These are phyloP conservation scores for Sinapis alba DNA, from an alignment of 441 rosid species.

Conservation along the genomic window DNA sequence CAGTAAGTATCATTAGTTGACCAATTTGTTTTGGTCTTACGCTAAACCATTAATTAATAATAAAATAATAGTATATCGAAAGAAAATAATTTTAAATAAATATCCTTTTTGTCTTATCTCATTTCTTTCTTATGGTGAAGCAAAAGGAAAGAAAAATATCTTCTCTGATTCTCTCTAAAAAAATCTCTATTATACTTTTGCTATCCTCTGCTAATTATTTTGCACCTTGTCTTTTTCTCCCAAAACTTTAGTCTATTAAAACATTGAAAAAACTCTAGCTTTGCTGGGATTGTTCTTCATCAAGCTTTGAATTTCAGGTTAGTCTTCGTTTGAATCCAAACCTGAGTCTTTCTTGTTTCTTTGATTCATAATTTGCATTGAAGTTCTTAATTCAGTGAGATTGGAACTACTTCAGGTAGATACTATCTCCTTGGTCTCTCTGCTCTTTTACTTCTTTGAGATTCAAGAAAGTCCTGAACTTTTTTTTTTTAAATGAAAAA, in stretches of 20 bases:
- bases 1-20: background rate
- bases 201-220: no score
- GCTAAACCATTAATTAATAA: conserved; percentile 18
- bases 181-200: no score
- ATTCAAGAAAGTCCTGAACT: background rate
- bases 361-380: background rate
- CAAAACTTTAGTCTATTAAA: no score
- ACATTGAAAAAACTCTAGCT: no score
- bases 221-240: no score
- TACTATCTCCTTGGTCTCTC: background rate
- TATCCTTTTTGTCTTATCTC: background rate
- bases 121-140: background rate
- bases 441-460: background rate
- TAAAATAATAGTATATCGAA: background rate
- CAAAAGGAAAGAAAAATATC: background rate
- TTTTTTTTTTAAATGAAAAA: no score
- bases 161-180: background rate
- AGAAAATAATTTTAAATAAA: conserved; percentile 2
- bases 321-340: background rate
- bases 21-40: conserved; percentile 21
- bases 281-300: background rate
- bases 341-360: conserved; percentile 10
- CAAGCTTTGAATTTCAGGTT: conserved; percentile 18
- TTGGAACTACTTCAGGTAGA: background rate
- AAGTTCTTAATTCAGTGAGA: background rate